Evolutionary conservation across 192 early-diverging fungal genomes (phyloP), one percentile per base, ranked within the genome.

Genomic region (Gorgonomyces haynaldii): DNA sequence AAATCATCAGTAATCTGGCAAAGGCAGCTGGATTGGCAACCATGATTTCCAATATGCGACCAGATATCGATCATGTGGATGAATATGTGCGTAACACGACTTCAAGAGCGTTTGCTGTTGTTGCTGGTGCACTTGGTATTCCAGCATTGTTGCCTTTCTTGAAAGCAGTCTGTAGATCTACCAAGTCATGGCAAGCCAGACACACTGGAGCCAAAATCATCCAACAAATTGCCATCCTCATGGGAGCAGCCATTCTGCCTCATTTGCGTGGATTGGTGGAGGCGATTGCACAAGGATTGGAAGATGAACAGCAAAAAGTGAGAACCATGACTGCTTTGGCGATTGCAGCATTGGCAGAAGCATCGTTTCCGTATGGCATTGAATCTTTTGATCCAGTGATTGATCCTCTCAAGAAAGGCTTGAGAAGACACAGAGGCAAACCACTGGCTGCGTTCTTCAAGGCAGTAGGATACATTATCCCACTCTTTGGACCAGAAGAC

Each of bases 11-110:
- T 60, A 99, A 97, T 66, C 70, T 99, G 31, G 82, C 81, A 58
- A 99, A 97, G 58, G 96, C 96, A 3, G 96, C 90, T 0, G 96
- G 96, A 35, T 67, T 99, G 37, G 83, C 91, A 3, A 89, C 91
- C 24, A 97, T 99, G 96, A 92, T 99, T 51, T 81, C 93, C 19
- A 91, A 89, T 7, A 91, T 99, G 96, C 84, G 93, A n/a, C 92
- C 93, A 3, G 93, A 96, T 63, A 93, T 99, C 53, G 94, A 99
- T 61, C 89, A 97, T 54, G 76, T 74, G 1, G 92, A 99, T 66
- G 96, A 97, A 67, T 97, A 91, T 52, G 92, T 99, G 12, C 79
- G 96, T 49, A 97, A 96, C 64, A 97, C 94, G 7, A 97, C 94
- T 0, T 89, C 96, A 3, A 82, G 91, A 28, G 96, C 96, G 6